phyloP scores from a whole-genome alignment of 257 asterid genomes.

The Anisodus tanguticus region DNA sequence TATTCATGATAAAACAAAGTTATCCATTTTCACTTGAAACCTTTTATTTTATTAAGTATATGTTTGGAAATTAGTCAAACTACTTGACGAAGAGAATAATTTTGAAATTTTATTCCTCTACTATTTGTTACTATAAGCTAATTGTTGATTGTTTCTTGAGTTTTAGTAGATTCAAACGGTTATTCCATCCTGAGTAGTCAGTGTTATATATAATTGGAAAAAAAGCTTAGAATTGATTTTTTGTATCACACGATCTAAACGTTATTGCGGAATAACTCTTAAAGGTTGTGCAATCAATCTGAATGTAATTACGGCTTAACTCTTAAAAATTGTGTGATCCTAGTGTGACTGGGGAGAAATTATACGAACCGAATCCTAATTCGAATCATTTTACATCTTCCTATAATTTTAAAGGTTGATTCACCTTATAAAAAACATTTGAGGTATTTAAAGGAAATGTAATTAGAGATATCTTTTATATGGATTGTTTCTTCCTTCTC shows the following conservation, averaged over 20 bases:
- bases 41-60: background rate
- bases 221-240: no score
- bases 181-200: background rate
- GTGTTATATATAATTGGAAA: background rate
- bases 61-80: conserved; percentile 11
- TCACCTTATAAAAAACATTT: no score
- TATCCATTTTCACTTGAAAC: conserved; percentile 22
- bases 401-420: no score
- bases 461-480: no score
- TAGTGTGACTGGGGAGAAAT: no score
- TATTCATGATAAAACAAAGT: conserved; percentile 21
- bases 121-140: background rate
- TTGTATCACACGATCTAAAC: no score
- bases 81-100: background rate
- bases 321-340: no score
- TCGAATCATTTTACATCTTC: background rate
- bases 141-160: background rate
- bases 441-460: background rate
- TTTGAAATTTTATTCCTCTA: background rate
- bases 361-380: no score
- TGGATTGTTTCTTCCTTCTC: no score
- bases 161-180: background rate
- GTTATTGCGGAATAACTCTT: no score
- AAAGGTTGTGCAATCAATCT: no score
- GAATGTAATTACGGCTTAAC: no score